Conservation (phyloP, 108 stramenopile genomes). For the Conticribra weissflogii region DNA sequence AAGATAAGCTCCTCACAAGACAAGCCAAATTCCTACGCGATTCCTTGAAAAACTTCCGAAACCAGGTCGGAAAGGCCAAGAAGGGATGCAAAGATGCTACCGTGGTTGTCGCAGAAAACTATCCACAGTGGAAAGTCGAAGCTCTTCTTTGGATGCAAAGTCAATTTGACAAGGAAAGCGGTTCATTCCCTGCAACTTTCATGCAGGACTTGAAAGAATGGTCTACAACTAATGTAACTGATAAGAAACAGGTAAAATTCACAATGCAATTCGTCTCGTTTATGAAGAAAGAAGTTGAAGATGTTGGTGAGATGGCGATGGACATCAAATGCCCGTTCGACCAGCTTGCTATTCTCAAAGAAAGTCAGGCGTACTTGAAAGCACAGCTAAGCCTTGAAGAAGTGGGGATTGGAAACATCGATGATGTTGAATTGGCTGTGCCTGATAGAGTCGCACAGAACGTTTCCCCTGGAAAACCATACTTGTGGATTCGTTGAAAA, state of each 20-base stretch:
- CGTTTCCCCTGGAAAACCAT: conserved; percentile 78
- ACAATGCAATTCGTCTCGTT: conserved; percentile 95
- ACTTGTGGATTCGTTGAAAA: conserved; percentile 78
- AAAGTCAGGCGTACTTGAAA: conserved; percentile 71
- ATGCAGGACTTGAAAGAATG: conserved; percentile 84
- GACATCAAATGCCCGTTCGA: conserved; percentile 88
- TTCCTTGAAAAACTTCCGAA: conserved; percentile 77
- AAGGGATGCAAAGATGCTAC: conserved; percentile 68
- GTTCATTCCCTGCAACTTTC: conserved; percentile 55
- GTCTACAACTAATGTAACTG: conserved; percentile 64
- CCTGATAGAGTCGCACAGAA: conserved; percentile 64
- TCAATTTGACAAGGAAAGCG: conserved; percentile 57
- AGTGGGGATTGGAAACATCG: conserved; percentile 63
- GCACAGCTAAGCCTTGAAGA: conserved; percentile 65
- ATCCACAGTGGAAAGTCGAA: conserved; percentile 89
- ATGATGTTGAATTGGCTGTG: conserved; percentile 47
- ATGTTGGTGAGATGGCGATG: conserved; percentile 84
- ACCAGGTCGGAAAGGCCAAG: conserved; percentile 78
- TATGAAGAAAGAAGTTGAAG: conserved; percentile 87
- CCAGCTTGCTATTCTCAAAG: conserved; percentile 72
- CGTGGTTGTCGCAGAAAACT: conserved; percentile 82
- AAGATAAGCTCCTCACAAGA: conserved; percentile 84
- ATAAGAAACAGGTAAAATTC: conserved; percentile 90
- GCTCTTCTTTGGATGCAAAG: conserved; percentile 82
- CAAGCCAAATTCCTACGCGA: conserved; percentile 85